phyloP scores from a whole-genome alignment of 352 stramenopile species.

The Phytopythium litorale region DNA sequence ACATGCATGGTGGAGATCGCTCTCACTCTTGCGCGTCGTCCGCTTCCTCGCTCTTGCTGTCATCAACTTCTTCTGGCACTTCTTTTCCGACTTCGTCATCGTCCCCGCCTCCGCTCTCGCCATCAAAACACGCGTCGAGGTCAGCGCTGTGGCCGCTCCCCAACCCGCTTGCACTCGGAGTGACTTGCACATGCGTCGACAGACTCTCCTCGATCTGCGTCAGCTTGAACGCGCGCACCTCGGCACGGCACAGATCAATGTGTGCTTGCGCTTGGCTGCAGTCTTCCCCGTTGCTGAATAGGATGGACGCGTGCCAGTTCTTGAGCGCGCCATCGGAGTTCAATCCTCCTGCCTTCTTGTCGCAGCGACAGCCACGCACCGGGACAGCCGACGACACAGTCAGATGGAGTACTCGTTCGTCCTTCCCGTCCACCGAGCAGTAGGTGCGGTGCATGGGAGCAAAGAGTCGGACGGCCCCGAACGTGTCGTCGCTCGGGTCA shows the following conservation, averaged over 20 bases:
- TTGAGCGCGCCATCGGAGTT: slow-evolving; percentile 21
- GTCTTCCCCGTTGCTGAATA: slow-evolving; percentile 63
- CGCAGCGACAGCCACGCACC: slow-evolving; percentile 59
- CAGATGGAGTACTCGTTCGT: slow-evolving; percentile 69
- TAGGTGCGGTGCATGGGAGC: slow-evolving; percentile 71
- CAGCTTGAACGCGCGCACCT: slow-evolving; percentile 78
- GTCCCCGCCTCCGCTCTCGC: not conserved
- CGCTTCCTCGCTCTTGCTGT: not conserved
- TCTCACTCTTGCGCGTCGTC: not conserved
- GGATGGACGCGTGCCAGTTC: slow-evolving; percentile 59
- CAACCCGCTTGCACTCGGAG: slow-evolving; percentile 4
- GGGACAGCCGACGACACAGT: slow-evolving; percentile 51
- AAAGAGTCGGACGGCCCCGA: slow-evolving; percentile 58
- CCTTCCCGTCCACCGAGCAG: slow-evolving; percentile 59
- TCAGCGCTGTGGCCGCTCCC: slow-evolving; percentile 1
- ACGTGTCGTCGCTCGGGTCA: slow-evolving; percentile 22
- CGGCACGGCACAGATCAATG: slow-evolving; percentile 64
- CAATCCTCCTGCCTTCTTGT: slow-evolving; percentile 35
- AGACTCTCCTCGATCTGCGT: slow-evolving; percentile 72
- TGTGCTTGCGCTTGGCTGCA: slow-evolving; percentile 63
- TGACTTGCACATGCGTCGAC: slow-evolving; percentile 56
- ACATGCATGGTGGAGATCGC: not conserved
- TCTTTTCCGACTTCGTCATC: not conserved
- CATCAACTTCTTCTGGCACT: not conserved
- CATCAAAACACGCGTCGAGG: slow-evolving; percentile 1